Conservation (phyloP, 2,329 filamentous ascomycete species). For the Alternaria dauci region DNA sequence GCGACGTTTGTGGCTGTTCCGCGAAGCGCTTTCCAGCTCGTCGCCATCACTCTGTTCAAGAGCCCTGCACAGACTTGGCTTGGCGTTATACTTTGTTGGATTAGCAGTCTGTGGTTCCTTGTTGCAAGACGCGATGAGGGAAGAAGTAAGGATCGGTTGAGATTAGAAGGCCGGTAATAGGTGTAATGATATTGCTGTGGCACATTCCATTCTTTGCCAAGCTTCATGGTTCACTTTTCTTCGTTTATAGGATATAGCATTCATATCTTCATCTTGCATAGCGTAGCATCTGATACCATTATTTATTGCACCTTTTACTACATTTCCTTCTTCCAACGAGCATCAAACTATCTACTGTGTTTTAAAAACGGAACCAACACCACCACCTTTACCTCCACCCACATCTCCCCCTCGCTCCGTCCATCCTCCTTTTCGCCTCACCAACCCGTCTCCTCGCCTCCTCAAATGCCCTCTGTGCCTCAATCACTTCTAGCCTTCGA, state of each 20-base stretch:
- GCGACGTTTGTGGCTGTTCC: slow-evolving; percentile 61
- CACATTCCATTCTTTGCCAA: not conserved
- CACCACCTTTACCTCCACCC: not conserved
- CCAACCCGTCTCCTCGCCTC: slow-evolving; percentile 5
- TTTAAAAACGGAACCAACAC: not conserved
- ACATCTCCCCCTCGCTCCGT: slow-evolving; percentile 1
- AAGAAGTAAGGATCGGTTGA: slow-evolving; percentile 41
- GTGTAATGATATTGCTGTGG: not conserved
- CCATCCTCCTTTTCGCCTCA: slow-evolving; percentile 15
- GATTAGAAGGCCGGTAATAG: slow-evolving; percentile 43
- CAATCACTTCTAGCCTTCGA: slow-evolving; percentile 7
- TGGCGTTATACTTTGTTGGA: slow-evolving; percentile 61
- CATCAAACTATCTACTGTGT: not conserved
- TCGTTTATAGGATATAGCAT: not conserved
- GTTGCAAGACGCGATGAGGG: slow-evolving; percentile 54
- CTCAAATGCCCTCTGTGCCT: slow-evolving; percentile 5
- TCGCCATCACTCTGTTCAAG: slow-evolving; percentile 57
- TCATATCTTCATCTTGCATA: not conserved
- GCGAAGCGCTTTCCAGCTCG: slow-evolving; percentile 58
- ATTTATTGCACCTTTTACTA: not conserved
- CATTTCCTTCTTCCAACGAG: not conserved
- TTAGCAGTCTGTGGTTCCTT: slow-evolving; percentile 60
- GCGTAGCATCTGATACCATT: slow-evolving; percentile 5
- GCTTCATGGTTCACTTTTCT: not conserved
- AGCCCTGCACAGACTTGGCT: slow-evolving; percentile 62